phyloP scores from a whole-genome alignment of 805 yeast species.

The Scheffersomyces spartinae region DNA sequence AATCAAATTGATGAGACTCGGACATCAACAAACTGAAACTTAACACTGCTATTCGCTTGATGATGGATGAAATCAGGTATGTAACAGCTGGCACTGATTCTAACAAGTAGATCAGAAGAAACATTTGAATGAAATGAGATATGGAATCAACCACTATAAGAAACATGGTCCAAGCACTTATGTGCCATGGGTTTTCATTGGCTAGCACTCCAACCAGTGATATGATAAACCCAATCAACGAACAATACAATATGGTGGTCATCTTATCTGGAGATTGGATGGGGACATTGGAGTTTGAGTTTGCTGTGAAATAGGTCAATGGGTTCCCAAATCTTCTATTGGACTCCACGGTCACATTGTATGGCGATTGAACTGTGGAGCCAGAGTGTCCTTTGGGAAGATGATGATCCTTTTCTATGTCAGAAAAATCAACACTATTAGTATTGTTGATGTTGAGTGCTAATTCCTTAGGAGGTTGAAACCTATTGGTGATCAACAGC shows the following conservation, averaged over 20 bases:
- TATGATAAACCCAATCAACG: constrained; percentile 56
- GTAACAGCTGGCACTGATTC: constrained; percentile 78
- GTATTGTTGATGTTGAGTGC: constrained; percentile 10
- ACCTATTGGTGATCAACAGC: constrained; percentile 56
- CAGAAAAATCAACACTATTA: neutral
- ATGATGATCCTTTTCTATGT: neutral
- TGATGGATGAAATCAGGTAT: constrained; percentile 76
- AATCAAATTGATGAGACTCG: constrained; percentile 38
- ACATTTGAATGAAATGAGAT: constrained; percentile 69
- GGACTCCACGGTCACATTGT: constrained; percentile 2
- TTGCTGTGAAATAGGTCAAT: constrained; percentile 2
- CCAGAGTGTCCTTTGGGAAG: neutral
- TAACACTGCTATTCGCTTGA: constrained; percentile 81
- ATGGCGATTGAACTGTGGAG: neutral
- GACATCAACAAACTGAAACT: constrained; percentile 57
- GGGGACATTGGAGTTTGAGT: no score
- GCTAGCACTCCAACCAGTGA: constrained; percentile 66
- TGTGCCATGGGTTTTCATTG: constrained; percentile 39
- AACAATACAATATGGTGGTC: constrained; percentile 71
- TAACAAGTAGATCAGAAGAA: constrained; percentile 69
- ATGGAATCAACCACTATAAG: constrained; percentile 55
- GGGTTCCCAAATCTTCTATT: constrained; percentile 4
- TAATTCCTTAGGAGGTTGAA: constrained; percentile 11
- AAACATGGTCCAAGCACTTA: constrained; percentile 18
- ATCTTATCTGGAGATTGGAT: constrained; percentile 81